Evolutionary conservation across 331 rosid species (phyloP).

Genomic region (Malus hybrid): DNA sequence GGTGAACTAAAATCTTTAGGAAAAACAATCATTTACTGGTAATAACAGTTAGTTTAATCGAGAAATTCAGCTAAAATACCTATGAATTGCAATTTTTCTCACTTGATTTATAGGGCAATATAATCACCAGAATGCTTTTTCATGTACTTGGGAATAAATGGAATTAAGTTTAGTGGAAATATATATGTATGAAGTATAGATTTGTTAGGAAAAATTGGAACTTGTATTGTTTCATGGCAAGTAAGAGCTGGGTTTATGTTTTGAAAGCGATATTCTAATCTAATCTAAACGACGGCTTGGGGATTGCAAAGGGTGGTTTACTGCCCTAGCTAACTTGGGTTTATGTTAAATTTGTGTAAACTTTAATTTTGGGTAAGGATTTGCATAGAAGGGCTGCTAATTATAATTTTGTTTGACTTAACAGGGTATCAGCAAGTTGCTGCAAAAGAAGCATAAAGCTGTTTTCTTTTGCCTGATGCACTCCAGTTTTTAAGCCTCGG

Average conservation of each 20-base stretch:
- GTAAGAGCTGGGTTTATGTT: background rate
- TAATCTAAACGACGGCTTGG: no score
- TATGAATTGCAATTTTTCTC: background rate
- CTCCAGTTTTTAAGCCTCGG: background rate
- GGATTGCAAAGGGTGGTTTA: no score
- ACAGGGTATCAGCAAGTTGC: slow-evolving; percentile 1
- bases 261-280: no score
- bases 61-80: background rate
- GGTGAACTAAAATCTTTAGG: background rate
- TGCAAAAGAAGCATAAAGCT: background rate
- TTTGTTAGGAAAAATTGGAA: background rate
- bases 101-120: background rate
- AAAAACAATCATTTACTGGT: background rate
- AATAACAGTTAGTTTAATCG: background rate
- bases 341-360: background rate
- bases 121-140: background rate
- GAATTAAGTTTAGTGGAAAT: background rate
- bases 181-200: background rate
- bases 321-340: no score
- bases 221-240: background rate
- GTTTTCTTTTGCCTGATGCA: background rate
- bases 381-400: background rate
- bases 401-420: background rate
- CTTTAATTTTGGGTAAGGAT: background rate
- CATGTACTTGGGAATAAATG: background rate